Evolutionary conservation across 2,329 filamentous ascomycete genomes (phyloP).

Genomic region (Diaporthe capsici): DNA sequence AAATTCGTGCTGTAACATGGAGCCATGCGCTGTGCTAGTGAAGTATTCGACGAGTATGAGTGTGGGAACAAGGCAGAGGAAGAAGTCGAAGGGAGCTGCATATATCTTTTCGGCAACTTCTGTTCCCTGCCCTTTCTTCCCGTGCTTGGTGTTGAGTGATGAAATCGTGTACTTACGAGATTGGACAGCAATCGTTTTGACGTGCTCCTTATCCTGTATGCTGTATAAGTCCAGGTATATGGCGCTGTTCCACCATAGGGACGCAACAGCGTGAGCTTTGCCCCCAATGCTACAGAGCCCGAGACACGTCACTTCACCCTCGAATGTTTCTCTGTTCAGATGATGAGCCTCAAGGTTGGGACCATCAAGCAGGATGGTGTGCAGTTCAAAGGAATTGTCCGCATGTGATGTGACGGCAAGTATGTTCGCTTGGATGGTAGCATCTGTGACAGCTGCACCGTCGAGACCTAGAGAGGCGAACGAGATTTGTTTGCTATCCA

Average conservation of each 20-base stretch:
- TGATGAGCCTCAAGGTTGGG: slow-evolving; percentile 48
- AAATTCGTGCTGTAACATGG: not conserved
- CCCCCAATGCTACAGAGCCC: slow-evolving; percentile 50
- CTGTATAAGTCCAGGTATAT: slow-evolving; percentile 37
- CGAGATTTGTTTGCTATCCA: slow-evolving; percentile 28
- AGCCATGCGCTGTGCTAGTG: too few species aligned
- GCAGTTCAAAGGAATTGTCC: slow-evolving; percentile 54
- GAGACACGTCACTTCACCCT: slow-evolving; percentile 66
- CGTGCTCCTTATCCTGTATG: slow-evolving; percentile 11
- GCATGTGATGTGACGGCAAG: slow-evolving; percentile 61
- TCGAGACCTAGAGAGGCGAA: slow-evolving; percentile 45
- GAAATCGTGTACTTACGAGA: slow-evolving; percentile 30
- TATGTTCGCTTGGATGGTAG: slow-evolving; percentile 54
- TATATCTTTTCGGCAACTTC: not conserved
- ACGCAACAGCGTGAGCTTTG: slow-evolving; percentile 29
- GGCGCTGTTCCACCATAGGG: slow-evolving; percentile 36
- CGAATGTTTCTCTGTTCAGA: slow-evolving; percentile 42
- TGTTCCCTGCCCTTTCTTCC: not conserved
- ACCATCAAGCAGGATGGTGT: slow-evolving; percentile 55
- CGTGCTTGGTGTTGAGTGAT: not conserved
- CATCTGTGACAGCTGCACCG: slow-evolving; percentile 56
- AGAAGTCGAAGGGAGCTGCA: too few species aligned
- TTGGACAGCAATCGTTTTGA: slow-evolving; percentile 25
- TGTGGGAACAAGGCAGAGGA: not conserved
- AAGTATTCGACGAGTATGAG: not conserved